Conservation (phyloP, 164 flowering plant species). For the Stephania japonica region DNA sequence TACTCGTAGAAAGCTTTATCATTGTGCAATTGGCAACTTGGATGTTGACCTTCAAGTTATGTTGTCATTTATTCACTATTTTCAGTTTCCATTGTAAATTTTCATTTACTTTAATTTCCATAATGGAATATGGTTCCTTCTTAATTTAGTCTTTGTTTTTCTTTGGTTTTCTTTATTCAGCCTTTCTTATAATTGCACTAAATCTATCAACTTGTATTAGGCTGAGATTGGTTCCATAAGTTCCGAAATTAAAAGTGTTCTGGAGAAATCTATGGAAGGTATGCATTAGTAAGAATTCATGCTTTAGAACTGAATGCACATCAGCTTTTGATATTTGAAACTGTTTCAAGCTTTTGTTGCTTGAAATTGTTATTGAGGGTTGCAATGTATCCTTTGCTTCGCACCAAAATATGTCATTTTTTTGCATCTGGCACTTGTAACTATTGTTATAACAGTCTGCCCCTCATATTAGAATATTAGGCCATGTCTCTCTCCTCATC, state of each 20-base stretch:
- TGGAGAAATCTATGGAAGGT: conserved; percentile 99
- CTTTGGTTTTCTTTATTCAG: no score
- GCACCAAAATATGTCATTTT: neutral
- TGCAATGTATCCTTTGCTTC: neutral
- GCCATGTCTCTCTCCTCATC: no score
- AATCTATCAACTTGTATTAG: conserved; percentile 30
- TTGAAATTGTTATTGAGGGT: neutral
- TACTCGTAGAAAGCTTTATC: neutral
- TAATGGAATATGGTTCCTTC: neutral
- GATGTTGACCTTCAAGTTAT: neutral
- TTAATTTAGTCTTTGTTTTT: conserved; percentile 2
- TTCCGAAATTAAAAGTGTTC: conserved; percentile 91
- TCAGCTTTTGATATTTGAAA: neutral
- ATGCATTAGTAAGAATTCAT: conserved; percentile 4
- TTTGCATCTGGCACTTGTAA: neutral
- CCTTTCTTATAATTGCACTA: conserved; percentile 9
- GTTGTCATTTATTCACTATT: neutral
- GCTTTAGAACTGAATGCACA: neutral
- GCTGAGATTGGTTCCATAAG: conserved; percentile 98
- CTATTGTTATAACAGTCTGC: no score
- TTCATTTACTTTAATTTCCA: neutral
- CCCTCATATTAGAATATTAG: no score
- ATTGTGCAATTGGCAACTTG: neutral
- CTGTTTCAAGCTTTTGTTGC: neutral
- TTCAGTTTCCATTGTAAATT: neutral